These are phyloP conservation scores for Lecanicillium sp. DNA, from an alignment of 2,329 filamentous ascomycete species.

Conservation along the genomic window DNA sequence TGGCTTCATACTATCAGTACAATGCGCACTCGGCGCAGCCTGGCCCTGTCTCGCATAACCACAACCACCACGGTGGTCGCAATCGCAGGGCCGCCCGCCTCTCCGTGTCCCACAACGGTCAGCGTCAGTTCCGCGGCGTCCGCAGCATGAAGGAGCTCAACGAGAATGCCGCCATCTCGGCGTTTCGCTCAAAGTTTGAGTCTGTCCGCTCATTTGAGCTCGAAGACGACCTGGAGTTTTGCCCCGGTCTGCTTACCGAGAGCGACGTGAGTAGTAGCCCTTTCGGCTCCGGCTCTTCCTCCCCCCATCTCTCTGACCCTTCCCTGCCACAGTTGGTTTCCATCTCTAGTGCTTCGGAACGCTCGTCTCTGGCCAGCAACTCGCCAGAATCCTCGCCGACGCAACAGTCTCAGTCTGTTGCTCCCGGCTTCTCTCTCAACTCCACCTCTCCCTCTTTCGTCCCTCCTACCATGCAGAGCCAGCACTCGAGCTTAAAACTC, in stretches of 20 bases:
- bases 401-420: constrained; percentile 73
- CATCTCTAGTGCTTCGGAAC: constrained; percentile 87
- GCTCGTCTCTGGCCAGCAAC: constrained; percentile 88
- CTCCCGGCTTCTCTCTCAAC: constrained; percentile 68
- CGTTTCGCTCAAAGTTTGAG: constrained; percentile 83
- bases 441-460: constrained; percentile 58
- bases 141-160: constrained; percentile 80
- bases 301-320: constrained; percentile 22
- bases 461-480: constrained; percentile 57
- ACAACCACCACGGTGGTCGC: constrained; percentile 71
- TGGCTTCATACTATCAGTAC: constrained; percentile 59
- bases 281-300: constrained; percentile 9
- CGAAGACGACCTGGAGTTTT: constrained; percentile 94
- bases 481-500: constrained; percentile 63
- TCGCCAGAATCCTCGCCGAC: constrained; percentile 88
- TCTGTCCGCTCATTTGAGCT: constrained; percentile 89
- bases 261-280: constrained; percentile 64
- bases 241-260: constrained; percentile 84
- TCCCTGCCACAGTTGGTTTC: constrained; percentile 63
- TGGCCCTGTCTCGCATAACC: constrained; percentile 51
- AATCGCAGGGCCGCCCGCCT: constrained; percentile 77
- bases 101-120: constrained; percentile 70
- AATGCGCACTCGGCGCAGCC: constrained; percentile 50
- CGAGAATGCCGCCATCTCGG: constrained; percentile 65
- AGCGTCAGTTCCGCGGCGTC: constrained; percentile 79